phyloP scores from a whole-genome alignment of 2,329 filamentous ascomycete species.

The Fusarium miscanthi region DNA sequence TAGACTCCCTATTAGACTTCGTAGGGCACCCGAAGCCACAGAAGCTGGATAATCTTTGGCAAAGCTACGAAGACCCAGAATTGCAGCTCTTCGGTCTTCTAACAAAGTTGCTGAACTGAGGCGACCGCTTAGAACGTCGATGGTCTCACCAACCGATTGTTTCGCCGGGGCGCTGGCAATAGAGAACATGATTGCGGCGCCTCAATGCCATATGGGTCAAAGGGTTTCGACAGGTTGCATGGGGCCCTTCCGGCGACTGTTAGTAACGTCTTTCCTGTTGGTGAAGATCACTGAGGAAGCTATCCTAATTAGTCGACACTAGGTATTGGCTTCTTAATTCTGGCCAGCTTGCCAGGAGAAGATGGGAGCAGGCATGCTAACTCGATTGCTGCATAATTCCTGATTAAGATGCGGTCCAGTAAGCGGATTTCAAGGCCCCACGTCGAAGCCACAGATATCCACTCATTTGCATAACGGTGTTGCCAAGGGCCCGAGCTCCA shows the following conservation, averaged over 20 bases:
- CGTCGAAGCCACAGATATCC: neutral
- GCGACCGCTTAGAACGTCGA: slow-evolving; percentile 87
- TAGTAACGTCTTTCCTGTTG: slow-evolving; percentile 2
- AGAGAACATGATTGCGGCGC: slow-evolving; percentile 65
- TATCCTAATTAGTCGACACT: slow-evolving; percentile 28
- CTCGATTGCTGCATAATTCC: slow-evolving; percentile 39
- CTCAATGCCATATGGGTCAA: slow-evolving; percentile 48
- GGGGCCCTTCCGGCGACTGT: slow-evolving; percentile 24
- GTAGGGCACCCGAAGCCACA: slow-evolving; percentile 91
- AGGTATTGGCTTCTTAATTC: slow-evolving; percentile 4
- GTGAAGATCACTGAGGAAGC: slow-evolving; percentile 13
- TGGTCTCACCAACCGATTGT: slow-evolving; percentile 95
- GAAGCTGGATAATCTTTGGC: slow-evolving; percentile 96
- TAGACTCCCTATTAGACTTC: slow-evolving; percentile 86
- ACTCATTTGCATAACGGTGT: neutral
- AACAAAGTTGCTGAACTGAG: slow-evolving; percentile 90
- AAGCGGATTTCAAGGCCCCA: neutral
- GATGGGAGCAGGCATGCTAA: neutral
- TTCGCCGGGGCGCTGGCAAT: slow-evolving; percentile 83
- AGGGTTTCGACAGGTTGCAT: slow-evolving; percentile 22
- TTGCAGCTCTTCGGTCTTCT: slow-evolving; percentile 93
- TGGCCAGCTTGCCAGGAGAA: slow-evolving; percentile 44
- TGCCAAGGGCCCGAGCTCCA: slow-evolving; percentile 4
- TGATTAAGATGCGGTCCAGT: neutral
- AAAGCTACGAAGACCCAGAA: slow-evolving; percentile 92